Evolutionary conservation across 2,329 filamentous ascomycete species (phyloP), one percentile per base, ranked within the genome.

Genomic region (Zymoseptoria pseudotritici): DNA sequence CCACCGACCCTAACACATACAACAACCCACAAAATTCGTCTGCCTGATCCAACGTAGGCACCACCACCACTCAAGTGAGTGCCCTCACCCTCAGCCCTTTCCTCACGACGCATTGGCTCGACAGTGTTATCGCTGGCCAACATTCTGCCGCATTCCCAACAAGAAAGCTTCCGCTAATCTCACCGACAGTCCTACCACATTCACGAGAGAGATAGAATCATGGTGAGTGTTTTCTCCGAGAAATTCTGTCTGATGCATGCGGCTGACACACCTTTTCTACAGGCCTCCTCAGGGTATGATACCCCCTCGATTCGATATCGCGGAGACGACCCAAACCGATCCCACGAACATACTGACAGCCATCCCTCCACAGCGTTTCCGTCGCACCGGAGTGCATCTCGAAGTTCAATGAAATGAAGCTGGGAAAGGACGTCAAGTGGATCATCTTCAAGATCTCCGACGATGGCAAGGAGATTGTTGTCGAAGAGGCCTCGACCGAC

Each of bases 361-460:
- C 20, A 59, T 53, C 42, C 63, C 59, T 60, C 54, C 55, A 56
- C 77, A 91, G 88, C 83, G 88, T 88, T 69, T 82, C 82, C 74
- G 86, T 91, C 71, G 79, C 83, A 67, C 82, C 84, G 73, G 88
- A 92, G 61, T 91, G 88, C 83, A 84, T 82, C 70, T 71, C 71
- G 60, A 74, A 76, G 66, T 93, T 87, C 83, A 91, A 92, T 77
- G 87, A 92, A 69, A 83, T 93, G 67, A 93, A 93, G 85, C 86
- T 91, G 69, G 82, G 78, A 78, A 91, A 91, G 80, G 82, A 85
- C 80, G 72, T 75, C 70, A 92, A 91, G 80, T 95, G 84, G 83
- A 88, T 94, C 80, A 86, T 94, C 82, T 93, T 84, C 86, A 91
- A 91, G 83, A 85, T 94, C 74, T 87, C 86, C 66, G 88, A 92